phyloP scores from a whole-genome alignment of 345 rosid genomes.

The Ricinus communis region DNA sequence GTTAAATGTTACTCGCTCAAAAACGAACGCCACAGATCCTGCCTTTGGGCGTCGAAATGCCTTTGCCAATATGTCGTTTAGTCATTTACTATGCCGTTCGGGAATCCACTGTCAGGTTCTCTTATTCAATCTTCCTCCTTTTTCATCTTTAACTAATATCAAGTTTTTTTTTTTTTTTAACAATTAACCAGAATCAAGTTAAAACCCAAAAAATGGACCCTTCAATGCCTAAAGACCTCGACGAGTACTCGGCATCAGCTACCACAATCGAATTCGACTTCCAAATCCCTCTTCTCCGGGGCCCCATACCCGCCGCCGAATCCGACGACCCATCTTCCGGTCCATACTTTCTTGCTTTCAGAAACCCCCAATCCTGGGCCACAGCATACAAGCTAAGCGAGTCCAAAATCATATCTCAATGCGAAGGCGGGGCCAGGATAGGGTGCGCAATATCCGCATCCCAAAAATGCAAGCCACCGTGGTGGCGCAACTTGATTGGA shows the following conservation, averaged over 20 bases:
- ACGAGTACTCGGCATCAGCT: slow-evolving; percentile 62
- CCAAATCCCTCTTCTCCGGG: slow-evolving; percentile 71
- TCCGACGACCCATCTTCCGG: slow-evolving; percentile 44
- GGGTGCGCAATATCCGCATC: slow-evolving; percentile 85
- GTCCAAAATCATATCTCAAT: slow-evolving; percentile 53
- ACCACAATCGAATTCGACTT: slow-evolving; percentile 51
- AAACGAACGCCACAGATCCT: no score
- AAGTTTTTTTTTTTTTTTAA: no score
- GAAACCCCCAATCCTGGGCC: slow-evolving; percentile 57
- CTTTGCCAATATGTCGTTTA: no score
- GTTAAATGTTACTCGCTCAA: no score
- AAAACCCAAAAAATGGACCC: slow-evolving; percentile 19
- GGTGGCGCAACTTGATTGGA: slow-evolving; percentile 61
- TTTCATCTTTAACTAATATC: no score
- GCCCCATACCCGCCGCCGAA: slow-evolving; percentile 47
- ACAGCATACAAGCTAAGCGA: slow-evolving; percentile 49
- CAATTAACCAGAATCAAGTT: no score
- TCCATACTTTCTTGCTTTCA: slow-evolving; percentile 66
- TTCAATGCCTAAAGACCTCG: slow-evolving; percentile 22
- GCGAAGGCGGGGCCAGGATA: slow-evolving; percentile 74
- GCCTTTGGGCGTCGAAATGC: no score
- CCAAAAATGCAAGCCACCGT: slow-evolving; percentile 66
- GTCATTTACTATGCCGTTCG: no score
- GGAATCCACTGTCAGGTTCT: no score
- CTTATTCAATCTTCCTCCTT: no score